phyloP scores from a whole-genome alignment of 495 filamentous ascomycete species.

The Penicillium taxi region DNA sequence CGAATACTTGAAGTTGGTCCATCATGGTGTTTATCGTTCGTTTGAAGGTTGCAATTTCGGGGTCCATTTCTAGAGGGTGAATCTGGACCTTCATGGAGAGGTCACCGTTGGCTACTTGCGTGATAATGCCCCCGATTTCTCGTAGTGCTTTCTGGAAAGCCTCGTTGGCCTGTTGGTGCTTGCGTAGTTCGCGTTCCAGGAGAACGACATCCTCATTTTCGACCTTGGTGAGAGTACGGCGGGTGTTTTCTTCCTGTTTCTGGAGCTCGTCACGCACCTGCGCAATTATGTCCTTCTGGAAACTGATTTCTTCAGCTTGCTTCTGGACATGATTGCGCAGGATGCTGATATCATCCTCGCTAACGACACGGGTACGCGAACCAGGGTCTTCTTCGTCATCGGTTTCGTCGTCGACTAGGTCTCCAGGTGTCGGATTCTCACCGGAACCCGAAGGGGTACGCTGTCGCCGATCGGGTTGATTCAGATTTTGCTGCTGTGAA shows the following conservation, averaged over 20 bases:
- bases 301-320: slow-evolving; percentile 68
- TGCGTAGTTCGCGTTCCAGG: slow-evolving; percentile 85
- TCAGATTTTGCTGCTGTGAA: slow-evolving; percentile 34
- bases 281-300: slow-evolving; percentile 61
- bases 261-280: slow-evolving; percentile 59
- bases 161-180: slow-evolving; percentile 96
- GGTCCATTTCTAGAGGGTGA: slow-evolving; percentile 95
- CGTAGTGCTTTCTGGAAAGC: slow-evolving; percentile 95
- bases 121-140: slow-evolving; percentile 96
- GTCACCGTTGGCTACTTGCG: slow-evolving; percentile 90
- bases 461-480: slow-evolving; percentile 23
- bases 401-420: slow-evolving; percentile 34
- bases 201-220: slow-evolving; percentile 57
- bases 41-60: slow-evolving; percentile 99
- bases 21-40: slow-evolving; percentile 97
- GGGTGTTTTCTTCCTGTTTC: slow-evolving; percentile 54
- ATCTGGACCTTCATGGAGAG: slow-evolving; percentile 97
- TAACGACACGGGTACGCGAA: slow-evolving; percentile 40
- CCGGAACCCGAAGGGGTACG: slow-evolving; percentile 16
- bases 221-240: slow-evolving; percentile 47
- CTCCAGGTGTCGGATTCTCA: slow-evolving; percentile 24
- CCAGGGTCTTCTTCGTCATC: slow-evolving; percentile 35
- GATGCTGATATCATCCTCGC: slow-evolving; percentile 61
- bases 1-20: slow-evolving; percentile 95
- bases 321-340: slow-evolving; percentile 69